Conservation (phyloP, 352 stramenopile species). For the Lagenidium giganteum region DNA sequence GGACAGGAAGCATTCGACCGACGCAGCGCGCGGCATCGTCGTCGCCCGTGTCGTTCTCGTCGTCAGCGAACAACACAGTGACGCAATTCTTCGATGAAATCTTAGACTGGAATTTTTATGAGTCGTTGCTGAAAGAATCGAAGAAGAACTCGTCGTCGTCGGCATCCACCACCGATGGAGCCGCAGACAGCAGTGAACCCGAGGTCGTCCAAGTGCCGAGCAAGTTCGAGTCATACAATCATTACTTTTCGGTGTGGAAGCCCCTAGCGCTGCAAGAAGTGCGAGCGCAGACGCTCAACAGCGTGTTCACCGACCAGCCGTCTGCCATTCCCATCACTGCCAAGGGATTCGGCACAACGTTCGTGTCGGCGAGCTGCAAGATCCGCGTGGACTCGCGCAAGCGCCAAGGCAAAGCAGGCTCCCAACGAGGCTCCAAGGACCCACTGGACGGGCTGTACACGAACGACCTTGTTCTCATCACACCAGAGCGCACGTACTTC, state of each 20-base stretch:
- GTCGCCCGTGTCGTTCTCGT: constrained; percentile 6
- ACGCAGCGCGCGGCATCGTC: too few species aligned
- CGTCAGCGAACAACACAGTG: constrained; percentile 44
- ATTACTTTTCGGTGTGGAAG: constrained; percentile 89
- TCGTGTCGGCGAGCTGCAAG: constrained; percentile 61
- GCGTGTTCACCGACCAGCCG: constrained; percentile 59
- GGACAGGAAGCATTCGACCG: too few species aligned
- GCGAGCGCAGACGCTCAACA: constrained; percentile 82
- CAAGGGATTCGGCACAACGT: constrained; percentile 42
- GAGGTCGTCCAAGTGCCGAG: constrained; percentile 67
- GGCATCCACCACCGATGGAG: constrained; percentile 51
- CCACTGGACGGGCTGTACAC: constrained; percentile 47
- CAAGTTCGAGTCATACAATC: constrained; percentile 81
- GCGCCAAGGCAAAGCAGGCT: constrained; percentile 12
- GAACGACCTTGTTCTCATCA: constrained; percentile 80
- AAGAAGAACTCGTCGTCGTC: constrained; percentile 42
- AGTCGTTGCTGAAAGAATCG: constrained; percentile 46
- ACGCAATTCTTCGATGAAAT: constrained; percentile 84
- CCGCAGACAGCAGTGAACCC: constrained; percentile 71
- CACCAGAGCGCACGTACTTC: constrained; percentile 49
- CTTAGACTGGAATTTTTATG: constrained; percentile 75
- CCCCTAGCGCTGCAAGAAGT: constrained; percentile 83
- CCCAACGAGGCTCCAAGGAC: constrained; percentile 21
- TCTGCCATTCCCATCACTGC: constrained; percentile 38
- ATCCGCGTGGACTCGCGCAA: constrained; percentile 68